Evolutionary conservation across 257 asterid genomes (phyloP).

Genomic region (Forsythia suspensa): DNA sequence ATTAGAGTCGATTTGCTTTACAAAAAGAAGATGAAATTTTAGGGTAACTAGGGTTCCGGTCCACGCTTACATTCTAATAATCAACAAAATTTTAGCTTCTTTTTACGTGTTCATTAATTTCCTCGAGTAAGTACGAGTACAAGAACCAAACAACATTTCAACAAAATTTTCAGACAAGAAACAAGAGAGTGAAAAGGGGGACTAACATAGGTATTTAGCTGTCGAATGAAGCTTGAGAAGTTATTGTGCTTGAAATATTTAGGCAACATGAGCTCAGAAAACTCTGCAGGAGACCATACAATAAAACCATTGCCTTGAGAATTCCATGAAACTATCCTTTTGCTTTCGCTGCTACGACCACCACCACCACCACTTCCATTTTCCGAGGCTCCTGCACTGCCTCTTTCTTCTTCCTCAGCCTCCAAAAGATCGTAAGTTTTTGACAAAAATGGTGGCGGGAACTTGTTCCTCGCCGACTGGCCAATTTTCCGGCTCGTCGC

Average conservation of each 20-base stretch:
- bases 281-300: conserved; percentile 48
- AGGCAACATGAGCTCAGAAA: conserved; percentile 41
- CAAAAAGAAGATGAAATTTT: not conserved
- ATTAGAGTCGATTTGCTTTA: not conserved
- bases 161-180: not conserved
- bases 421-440: conserved; percentile 56
- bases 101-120: no score
- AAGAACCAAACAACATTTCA: no score
- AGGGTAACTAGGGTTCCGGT: not conserved
- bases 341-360: not conserved
- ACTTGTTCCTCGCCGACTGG: conserved; percentile 13
- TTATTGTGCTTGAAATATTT: conserved; percentile 45
- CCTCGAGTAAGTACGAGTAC: no score
- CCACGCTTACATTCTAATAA: not conserved
- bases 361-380: not conserved
- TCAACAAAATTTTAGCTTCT: no score
- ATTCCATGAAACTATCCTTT: conserved; percentile 36
- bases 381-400: not conserved
- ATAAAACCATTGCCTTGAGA: conserved; percentile 38
- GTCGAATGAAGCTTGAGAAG: conserved; percentile 42
- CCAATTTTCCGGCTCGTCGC: conserved; percentile 1
- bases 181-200: not conserved
- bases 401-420: conserved; percentile 32
- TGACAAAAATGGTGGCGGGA: conserved; percentile 58
- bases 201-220: conserved; percentile 49